Conservation (phyloP, 2,329 filamentous ascomycete species). For the Cryphonectria japonica region DNA sequence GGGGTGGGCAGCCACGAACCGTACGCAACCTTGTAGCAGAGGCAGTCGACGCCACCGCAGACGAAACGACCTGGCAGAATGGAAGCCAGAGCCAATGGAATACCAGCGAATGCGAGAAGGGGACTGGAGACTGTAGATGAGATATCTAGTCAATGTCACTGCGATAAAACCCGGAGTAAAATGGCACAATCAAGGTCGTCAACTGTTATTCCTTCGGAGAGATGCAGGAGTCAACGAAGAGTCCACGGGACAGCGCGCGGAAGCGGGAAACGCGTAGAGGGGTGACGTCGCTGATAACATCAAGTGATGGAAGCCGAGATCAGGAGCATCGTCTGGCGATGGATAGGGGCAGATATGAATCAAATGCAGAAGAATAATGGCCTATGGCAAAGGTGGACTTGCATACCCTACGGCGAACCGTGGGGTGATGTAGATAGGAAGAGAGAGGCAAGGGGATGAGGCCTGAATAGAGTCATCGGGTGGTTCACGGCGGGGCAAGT, state of each 20-base stretch:
- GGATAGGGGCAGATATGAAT: neutral
- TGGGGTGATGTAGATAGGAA: conserved; percentile 2
- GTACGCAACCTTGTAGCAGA: neutral
- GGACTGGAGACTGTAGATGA: neutral
- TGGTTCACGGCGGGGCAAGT: conserved; percentile 15
- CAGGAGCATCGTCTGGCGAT: conserved; percentile 5
- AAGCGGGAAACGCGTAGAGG: conserved; percentile 2
- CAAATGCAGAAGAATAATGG: neutral
- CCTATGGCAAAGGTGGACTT: neutral
- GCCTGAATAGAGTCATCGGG: conserved; percentile 16
- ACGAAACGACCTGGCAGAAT: neutral
- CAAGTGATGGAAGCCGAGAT: neutral
- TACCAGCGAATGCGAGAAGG: neutral
- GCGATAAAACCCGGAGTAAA: neutral
- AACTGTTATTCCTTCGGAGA: too few species aligned
- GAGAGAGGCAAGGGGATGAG: neutral
- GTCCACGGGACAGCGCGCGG: neutral
- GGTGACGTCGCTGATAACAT: conserved; percentile 16
- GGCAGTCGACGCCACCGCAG: neutral
- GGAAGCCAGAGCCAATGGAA: neutral
- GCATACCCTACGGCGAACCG: conserved; percentile 7
- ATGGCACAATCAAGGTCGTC: neutral
- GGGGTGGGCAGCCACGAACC: neutral
- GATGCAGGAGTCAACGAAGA: neutral
- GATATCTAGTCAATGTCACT: neutral